These are phyloP conservation scores for Hevea brasiliensis DNA, from an alignment of 345 rosid genomes.

Conservation along the genomic window DNA sequence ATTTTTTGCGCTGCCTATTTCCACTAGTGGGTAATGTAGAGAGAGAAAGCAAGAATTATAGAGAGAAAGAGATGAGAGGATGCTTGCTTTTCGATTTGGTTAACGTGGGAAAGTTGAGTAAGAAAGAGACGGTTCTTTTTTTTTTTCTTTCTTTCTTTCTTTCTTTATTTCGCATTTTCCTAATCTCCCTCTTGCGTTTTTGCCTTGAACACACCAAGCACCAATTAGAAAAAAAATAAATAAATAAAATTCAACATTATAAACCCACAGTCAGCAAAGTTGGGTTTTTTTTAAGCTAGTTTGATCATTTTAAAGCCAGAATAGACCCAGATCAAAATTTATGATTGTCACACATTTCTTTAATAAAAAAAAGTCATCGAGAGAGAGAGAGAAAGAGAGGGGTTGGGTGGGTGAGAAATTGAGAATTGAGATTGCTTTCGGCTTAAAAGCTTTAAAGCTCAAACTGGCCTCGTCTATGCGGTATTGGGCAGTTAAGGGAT, in stretches of 20 bases:
- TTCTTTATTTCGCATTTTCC: no score
- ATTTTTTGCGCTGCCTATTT: slow-evolving; percentile 35
- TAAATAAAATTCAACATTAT: not conserved
- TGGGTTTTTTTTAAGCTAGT: no score
- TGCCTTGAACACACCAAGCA: slow-evolving; percentile 19
- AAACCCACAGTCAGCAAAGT: no score
- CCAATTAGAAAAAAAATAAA: slow-evolving; percentile 17
- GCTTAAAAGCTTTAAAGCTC: slow-evolving; percentile 39
- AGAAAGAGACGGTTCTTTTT: slow-evolving; percentile 53
- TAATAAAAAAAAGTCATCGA: not conserved
- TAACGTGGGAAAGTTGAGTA: slow-evolving; percentile 57
- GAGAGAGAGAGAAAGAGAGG: not conserved
- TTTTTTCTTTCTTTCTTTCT: slow-evolving; percentile 8
- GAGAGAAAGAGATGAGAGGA: slow-evolving; percentile 15
- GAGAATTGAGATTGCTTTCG: slow-evolving; percentile 38
- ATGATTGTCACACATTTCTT: not conserved
- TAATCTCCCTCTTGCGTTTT: not conserved
- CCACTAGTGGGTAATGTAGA: slow-evolving; percentile 22
- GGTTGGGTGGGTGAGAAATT: slow-evolving; percentile 27
- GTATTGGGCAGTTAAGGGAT: slow-evolving; percentile 39
- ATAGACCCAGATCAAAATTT: not conserved
- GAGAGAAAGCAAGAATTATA: slow-evolving; percentile 15
- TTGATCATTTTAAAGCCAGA: not conserved
- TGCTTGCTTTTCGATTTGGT: slow-evolving; percentile 81
- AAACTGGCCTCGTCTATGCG: slow-evolving; percentile 50